Evolutionary conservation across 805 yeast genomes (phyloP), one percentile per base, ranked within the genome.

Genomic region (Tetrapisispora namnaoensis): DNA sequence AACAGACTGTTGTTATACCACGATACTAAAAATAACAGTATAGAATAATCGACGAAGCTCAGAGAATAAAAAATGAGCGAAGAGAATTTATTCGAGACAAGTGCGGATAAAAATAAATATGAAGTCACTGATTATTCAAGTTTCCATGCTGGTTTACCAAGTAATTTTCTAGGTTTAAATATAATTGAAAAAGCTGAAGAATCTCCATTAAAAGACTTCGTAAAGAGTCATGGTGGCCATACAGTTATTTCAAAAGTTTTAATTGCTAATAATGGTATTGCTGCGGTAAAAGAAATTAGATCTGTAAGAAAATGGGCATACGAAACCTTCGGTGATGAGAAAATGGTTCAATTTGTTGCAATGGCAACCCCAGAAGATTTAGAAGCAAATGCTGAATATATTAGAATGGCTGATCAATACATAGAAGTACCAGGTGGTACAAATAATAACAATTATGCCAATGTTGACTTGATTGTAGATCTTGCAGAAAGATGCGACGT

Each of bases 351-450:
- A 59, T 95, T 93, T 65, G 93, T 91, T 35, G 98, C 86, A 39
- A 93, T 93, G 99, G 98, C 99, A 51, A 93, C 99, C 20, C 99
- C 99, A n/a, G 99, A 93, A 68, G 99, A 93, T 73, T 72, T 93
- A 58, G 89, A 79, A 58, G 96, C 97, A 53, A 95, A 95, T 61
- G 95, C 99, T 21, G 99, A 93, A 68, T 93, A 93, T 69, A 88
- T 93, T 64, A 80, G 98, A 68, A 91, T 93, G 98, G 99, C 99
- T 41, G 99, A 93, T 68, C 97, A 91, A 71, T 91, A 86, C 64
- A 87, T 93, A 52, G 96, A 90, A 66, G 99, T 93, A 44, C 98
- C 99, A 49, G 99, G 99, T 63, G 99, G 99, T 49, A 93, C 99
- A 49, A 95, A 95, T 72, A 93, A 93, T 74, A 95, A 93, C 70